Percentiles rank a stretch among this genome's conserved stretches.
phyloP scores from a whole-genome alignment of 768 basidiomycete genomes.

The Gymnopilus dilepis region DNA sequence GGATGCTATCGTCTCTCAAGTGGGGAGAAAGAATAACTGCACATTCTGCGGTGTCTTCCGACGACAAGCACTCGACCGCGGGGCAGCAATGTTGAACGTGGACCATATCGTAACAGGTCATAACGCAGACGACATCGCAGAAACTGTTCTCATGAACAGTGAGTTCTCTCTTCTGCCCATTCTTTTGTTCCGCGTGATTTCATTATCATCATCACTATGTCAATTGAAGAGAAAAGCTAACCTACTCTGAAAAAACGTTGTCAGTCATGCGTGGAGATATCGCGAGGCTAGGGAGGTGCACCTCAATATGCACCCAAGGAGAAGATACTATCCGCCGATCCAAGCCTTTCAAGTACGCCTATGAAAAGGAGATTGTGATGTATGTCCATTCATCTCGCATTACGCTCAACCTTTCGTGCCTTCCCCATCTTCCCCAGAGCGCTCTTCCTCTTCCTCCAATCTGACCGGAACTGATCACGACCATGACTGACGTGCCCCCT shows the following conservation, averaged over 20 bases:
- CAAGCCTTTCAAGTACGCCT: constrained; percentile 99
- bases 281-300: constrained; percentile 91
- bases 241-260: constrained; percentile 7
- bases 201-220: neutral
- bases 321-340: constrained; percentile 96
- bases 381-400: constrained; percentile 38
- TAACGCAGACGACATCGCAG: constrained; percentile 99
- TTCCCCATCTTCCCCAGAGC: neutral
- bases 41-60: constrained; percentile 99
- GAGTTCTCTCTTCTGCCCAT: constrained; percentile 37
- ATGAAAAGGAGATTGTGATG: constrained; percentile 99
- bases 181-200: constrained; percentile 1
- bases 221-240: constrained; percentile 9
- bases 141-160: constrained; percentile 99
- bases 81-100: constrained; percentile 85
- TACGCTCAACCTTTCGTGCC: neutral
- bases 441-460: neutral
- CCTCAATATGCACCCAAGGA: constrained; percentile 92
- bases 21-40: constrained; percentile 98
- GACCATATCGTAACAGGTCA: constrained; percentile 99
- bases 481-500: constrained; percentile 5
- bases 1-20: constrained; percentile 93
- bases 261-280: constrained; percentile 98
- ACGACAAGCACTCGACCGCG: constrained; percentile 94
- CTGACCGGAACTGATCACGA: neutral